Percentiles rank a stretch among this genome's conserved stretches.
Evolutionary conservation across 2,329 filamentous ascomycete genomes (phyloP).

Genomic region (Phoma sp.): DNA sequence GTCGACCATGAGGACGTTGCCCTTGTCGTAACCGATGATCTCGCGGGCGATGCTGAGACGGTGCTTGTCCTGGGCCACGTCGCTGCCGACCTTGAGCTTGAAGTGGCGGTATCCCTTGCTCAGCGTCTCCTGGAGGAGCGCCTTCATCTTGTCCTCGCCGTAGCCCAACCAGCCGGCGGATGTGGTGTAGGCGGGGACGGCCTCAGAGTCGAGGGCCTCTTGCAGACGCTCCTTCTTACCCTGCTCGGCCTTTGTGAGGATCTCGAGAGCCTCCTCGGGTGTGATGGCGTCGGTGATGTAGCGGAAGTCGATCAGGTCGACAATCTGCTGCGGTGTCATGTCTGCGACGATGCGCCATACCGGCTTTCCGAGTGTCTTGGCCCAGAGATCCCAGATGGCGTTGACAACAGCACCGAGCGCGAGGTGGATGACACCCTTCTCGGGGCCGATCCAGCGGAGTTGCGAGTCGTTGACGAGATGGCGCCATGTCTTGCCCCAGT

Average conservation of each 20-base stretch:
- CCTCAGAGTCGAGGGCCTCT: constrained; percentile 74
- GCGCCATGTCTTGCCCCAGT: constrained; percentile 91
- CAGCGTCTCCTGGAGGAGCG: constrained; percentile 74
- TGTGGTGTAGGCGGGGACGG: constrained; percentile 90
- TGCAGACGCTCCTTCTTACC: constrained; percentile 74
- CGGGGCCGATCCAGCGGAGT: constrained; percentile 90
- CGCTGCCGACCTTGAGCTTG: constrained; percentile 86
- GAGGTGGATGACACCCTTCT: constrained; percentile 93
- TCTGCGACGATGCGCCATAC: constrained; percentile 91
- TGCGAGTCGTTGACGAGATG: constrained; percentile 91
- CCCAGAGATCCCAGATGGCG: constrained; percentile 95
- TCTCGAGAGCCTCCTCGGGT: constrained; percentile 76
- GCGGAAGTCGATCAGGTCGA: constrained; percentile 88
- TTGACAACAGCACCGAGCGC: constrained; percentile 89
- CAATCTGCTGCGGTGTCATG: constrained; percentile 87
- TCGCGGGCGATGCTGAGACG: constrained; percentile 76
- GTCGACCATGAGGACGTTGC: constrained; percentile 89
- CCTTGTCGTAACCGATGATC: constrained; percentile 81
- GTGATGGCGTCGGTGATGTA: constrained; percentile 96
- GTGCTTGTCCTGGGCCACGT: constrained; percentile 72
- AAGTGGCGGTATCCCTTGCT: constrained; percentile 81
- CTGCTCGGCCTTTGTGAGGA: constrained; percentile 69
- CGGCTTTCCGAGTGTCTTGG: constrained; percentile 82
- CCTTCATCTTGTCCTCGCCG: constrained; percentile 83
- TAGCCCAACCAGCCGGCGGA: constrained; percentile 93